These are phyloP conservation scores for Danielia oregonensis DNA, from an alignment of 805 yeast species.

Conservation along the genomic window DNA sequence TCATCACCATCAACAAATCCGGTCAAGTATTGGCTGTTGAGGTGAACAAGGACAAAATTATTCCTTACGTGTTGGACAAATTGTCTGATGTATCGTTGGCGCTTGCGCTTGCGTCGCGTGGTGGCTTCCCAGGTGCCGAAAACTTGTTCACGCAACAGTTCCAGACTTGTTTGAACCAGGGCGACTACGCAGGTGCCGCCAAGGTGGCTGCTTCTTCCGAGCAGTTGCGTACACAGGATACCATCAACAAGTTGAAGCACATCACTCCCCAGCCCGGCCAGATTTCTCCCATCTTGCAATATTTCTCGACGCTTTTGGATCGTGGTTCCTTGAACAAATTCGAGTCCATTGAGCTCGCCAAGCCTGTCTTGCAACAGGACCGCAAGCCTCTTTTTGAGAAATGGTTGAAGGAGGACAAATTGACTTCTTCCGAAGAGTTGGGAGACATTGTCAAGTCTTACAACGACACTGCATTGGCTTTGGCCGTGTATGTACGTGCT, in stretches of 20 bases:
- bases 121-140: slow-evolving; percentile 97
- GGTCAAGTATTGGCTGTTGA: slow-evolving; percentile 96
- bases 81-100: slow-evolving; percentile 86
- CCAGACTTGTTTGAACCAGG: slow-evolving; percentile 74
- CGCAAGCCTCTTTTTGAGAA: slow-evolving; percentile 91
- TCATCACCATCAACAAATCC: slow-evolving; percentile 86
- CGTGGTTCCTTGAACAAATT: slow-evolving; percentile 88
- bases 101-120: slow-evolving; percentile 84
- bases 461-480: slow-evolving; percentile 74
- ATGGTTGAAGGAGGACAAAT: slow-evolving; percentile 93
- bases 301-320: slow-evolving; percentile 86
- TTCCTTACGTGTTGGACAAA: slow-evolving; percentile 85
- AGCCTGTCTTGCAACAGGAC: slow-evolving; percentile 93
- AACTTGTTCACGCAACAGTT: slow-evolving; percentile 87
- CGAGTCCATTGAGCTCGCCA: slow-evolving; percentile 92
- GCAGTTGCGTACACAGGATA: slow-evolving; percentile 88
- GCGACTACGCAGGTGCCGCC: slow-evolving; percentile 90
- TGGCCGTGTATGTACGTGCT: slow-evolving; percentile 86
- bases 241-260: slow-evolving; percentile 87
- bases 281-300: slow-evolving; percentile 89
- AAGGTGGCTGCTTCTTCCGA: slow-evolving; percentile 95
- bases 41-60: slow-evolving; percentile 75
- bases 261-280: slow-evolving; percentile 92
- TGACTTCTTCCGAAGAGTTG: slow-evolving; percentile 92
- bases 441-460: slow-evolving; percentile 93